Evolutionary conservation across 208 protist genomes (phyloP), one percentile per base, ranked within the genome.

Genomic region (Leishmania gerbilli): DNA sequence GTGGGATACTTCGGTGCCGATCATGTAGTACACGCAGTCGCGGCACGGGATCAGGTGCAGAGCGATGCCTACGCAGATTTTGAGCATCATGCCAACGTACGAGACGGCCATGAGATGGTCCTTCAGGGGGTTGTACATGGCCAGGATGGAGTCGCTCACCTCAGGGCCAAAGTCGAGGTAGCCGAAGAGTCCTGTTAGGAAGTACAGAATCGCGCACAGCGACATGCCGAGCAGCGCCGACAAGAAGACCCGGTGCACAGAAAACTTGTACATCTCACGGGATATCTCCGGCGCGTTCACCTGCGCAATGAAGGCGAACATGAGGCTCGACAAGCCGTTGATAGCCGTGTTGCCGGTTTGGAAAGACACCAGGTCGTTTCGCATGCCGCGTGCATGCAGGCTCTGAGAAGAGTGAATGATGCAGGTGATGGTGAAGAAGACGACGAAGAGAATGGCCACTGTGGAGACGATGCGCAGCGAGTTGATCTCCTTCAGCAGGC

Each of bases 171-270:
- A 97, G 76, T 96, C 90, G 24, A 93, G 62, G 76, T 96, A 96
- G n/a, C 92, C 94, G 83, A 96, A 95, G n/a, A 95, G 74, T 40
- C 95, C 93, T 19, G 88, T 86, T 27, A 93, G 71, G 67, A 93
- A 88, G 89, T 97, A 97, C 2, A 97, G 67, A 0, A 80, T 55
- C 8, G 85, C 82, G 71, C 91, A 95, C 21, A 94, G 9, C 27
- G 71, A 21, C 68, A 91, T 85, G 34, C 89, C 90, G 0, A 93
- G 40, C n/a, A 76, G 67, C 3, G 85, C 87, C 9, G 84, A 79
- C 19, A 88, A 21, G 58, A 88, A 89, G 85, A 96, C 92, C 17
- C 84, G 82, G 7, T 40, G 34, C 17, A 91, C 83, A 31, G 80
- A 86, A 24, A 86, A 89, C 34, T 91, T 84, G 72, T 95, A 81